Evolutionary conservation across 148 eudicot species (phyloP).

Genomic region (Vaccinium corymbosum): DNA sequence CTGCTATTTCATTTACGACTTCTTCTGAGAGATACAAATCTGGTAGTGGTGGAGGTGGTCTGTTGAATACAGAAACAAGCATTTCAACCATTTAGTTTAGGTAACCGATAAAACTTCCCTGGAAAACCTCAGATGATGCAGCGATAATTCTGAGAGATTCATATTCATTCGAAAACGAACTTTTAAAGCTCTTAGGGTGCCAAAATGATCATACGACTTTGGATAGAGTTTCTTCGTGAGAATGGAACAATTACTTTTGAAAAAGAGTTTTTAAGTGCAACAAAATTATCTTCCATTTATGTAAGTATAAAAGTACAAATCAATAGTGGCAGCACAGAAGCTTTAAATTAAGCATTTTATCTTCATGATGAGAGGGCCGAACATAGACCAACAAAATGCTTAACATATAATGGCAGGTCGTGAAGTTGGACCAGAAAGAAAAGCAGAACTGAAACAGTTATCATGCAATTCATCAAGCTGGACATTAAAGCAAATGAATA

Average conservation of each 20-base stretch:
- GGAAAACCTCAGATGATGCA: slow-evolving; percentile 4
- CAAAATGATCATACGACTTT: not conserved
- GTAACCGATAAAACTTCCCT: not conserved
- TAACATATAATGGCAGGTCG: too few relatives aligned
- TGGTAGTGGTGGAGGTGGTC: slow-evolving; percentile 89
- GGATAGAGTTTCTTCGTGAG: not conserved
- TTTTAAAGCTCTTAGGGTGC: not conserved
- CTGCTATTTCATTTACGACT: slow-evolving; percentile 38
- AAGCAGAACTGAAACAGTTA: not conserved
- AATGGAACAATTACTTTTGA: not conserved
- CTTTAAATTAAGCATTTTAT: not conserved
- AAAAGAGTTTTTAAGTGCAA: not conserved
- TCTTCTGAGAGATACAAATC: slow-evolving; percentile 68
- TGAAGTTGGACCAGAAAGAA: not conserved
- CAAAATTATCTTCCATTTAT: not conserved
- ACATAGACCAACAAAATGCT: too few relatives aligned
- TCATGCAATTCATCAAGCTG: slow-evolving; percentile 2
- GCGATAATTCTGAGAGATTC: not conserved
- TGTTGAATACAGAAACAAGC: slow-evolving; percentile 30
- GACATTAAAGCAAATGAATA: slow-evolving; percentile 3
- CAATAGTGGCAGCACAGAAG: not conserved
- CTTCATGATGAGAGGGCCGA: too few relatives aligned
- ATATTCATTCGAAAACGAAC: not conserved
- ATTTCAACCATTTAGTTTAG: not conserved
- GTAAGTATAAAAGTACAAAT: not conserved